Evolutionary conservation across 1,139 yeast genomes (phyloP), one percentile per base, ranked within the genome.

Genomic region (Yamadazyma buinensis): DNA sequence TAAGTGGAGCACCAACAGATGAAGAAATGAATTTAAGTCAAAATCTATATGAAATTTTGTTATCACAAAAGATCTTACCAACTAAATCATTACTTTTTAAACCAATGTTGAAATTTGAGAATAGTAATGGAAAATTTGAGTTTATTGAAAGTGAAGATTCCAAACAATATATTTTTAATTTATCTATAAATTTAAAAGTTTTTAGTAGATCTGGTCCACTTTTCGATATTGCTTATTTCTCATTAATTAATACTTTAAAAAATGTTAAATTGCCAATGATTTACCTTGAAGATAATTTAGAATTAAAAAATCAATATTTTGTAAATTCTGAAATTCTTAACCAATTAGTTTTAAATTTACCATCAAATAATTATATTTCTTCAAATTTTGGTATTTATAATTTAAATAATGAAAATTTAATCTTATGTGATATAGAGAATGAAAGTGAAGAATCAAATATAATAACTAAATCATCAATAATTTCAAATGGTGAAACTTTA

Each of bases 11-110:
- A 3, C 97, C 97, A 15, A 80, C 94, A 1, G 88, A 82, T 46
- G 97, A 90, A 59, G 97, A 90, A 57, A 87, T 86, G 84, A 78
- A 76, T 21, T 52, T 85, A 23, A 77, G 95, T 3, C 95, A 86
- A 55, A 67, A 68, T 39, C 51, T 86, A 22, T 78, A 76, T 49
- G 86, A 85, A 46, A 59, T 70, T 3, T 52, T 83, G 12, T 57
- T 75, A 36, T 79, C 76, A 45, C 69, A 81, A 14, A 75, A 75
- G 33, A 42, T 81, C 14, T 57, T 84, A 21, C 65, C 75, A 3
- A 59, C 62, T 30, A 53, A 60, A n/a, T 33, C 37, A 7, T 29
- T 47, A 6, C 25, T 29, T 7, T 42, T 47, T 34, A 42, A 31
- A 20, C 67, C 79, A 31, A 86, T 86, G 5, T 57, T 77, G 31